These are phyloP conservation scores for Babesia ovis DNA, from an alignment of 169 alveolate genomes.

Conservation along the genomic window DNA sequence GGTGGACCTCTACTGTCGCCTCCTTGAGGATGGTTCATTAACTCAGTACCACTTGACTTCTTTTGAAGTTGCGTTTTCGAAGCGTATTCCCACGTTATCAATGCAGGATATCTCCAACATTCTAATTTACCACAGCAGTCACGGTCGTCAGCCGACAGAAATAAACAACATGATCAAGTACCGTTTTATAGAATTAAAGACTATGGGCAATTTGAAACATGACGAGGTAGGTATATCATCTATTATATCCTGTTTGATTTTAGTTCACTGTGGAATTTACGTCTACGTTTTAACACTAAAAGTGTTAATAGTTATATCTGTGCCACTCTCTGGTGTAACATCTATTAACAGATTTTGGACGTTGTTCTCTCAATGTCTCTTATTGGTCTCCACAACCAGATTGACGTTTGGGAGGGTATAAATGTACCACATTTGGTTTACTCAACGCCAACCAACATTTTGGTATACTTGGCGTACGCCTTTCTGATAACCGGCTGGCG, in stretches of 20 bases:
- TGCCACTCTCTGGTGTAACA: neutral
- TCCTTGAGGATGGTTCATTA: conserved; percentile 21
- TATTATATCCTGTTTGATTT: neutral
- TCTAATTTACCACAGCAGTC: conserved; percentile 46
- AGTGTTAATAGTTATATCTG: neutral
- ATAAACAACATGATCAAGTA: conserved; percentile 14
- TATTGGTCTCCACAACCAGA: conserved; percentile 49
- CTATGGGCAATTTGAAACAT: neutral
- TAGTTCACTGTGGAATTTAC: neutral
- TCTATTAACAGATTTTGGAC: conserved; percentile 29
- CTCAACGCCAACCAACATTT: conserved; percentile 50
- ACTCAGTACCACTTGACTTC: neutral
- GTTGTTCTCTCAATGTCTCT: conserved; percentile 64
- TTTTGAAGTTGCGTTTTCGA: conserved; percentile 35
- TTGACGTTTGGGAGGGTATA: conserved; percentile 44
- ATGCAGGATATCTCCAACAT: conserved; percentile 52
- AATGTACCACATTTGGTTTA: conserved; percentile 36
- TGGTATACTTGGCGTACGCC: conserved; percentile 64
- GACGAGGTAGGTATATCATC: conserved; percentile 44
- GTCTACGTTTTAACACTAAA: neutral
- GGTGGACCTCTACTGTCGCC: conserved; percentile 45
- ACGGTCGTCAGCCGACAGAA: conserved; percentile 24
- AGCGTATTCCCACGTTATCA: conserved; percentile 20
- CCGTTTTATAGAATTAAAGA: conserved; percentile 39
- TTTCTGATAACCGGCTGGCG: conserved; percentile 45